phyloP scores from a whole-genome alignment of 2,329 filamentous ascomycete species.

The Cytospora piceicola region DNA sequence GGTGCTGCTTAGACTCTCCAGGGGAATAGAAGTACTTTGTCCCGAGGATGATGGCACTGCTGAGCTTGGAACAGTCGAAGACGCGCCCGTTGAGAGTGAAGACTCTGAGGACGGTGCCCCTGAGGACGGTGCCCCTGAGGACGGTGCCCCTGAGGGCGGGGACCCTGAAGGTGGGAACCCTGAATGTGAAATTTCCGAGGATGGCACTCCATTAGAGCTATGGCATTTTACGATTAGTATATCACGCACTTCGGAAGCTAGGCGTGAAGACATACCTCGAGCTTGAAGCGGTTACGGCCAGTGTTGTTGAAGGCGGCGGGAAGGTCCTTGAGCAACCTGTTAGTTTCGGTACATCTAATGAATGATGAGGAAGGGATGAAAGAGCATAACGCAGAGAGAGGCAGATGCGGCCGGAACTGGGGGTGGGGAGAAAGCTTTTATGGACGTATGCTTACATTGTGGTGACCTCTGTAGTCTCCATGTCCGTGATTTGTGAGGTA shows the following conservation, averaged over 20 bases:
- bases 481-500: slow-evolving; percentile 28
- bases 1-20: not conserved
- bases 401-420: too few species aligned
- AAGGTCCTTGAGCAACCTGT: slow-evolving; percentile 3
- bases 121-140: not conserved
- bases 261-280: slow-evolving; percentile 5
- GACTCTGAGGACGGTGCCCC: not conserved
- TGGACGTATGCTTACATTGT: slow-evolving; percentile 9
- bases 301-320: slow-evolving; percentile 11
- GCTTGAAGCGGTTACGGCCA: not conserved
- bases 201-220: slow-evolving; percentile 5
- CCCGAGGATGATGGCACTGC: slow-evolving; percentile 9
- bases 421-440: not conserved
- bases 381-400: too few species aligned
- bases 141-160: not conserved
- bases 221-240: slow-evolving; percentile 4
- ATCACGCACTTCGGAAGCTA: not conserved
- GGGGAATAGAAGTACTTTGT: slow-evolving; percentile 4
- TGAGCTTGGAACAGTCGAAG: slow-evolving; percentile 4
- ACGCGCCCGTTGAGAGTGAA: not conserved
- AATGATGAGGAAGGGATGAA: too few species aligned
- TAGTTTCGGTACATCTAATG: not conserved
- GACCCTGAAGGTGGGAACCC: not conserved
- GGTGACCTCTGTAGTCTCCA: slow-evolving; percentile 21
- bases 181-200: slow-evolving; percentile 1